A percentile compares a stretch with the other conserved stretches of the same genome.
Conservation (phyloP, 352 stramenopile species). For the Phytophthora citricola region DNA sequence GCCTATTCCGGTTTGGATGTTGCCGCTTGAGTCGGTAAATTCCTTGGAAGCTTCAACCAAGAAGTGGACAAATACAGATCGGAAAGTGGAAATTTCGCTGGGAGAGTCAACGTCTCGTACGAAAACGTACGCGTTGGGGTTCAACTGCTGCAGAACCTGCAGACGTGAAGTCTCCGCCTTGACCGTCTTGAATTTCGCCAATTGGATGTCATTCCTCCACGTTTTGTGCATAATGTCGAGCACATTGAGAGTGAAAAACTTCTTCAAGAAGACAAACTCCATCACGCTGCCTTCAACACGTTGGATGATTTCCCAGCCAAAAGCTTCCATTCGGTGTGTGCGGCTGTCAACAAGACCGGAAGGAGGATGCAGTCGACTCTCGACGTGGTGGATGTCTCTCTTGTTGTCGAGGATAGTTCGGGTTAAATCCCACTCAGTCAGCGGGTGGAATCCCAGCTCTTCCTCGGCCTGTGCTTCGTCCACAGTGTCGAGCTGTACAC, state of each 20-base stretch:
- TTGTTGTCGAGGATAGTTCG: conserved; percentile 38
- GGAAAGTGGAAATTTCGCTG: conserved; percentile 34
- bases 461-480: conserved; percentile 27
- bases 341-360: conserved; percentile 1
- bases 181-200: conserved; percentile 39
- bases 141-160: conserved; percentile 39
- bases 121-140: conserved; percentile 36
- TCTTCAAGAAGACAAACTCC: conserved; percentile 46
- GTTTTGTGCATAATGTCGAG: conserved; percentile 40
- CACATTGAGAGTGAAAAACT: conserved; percentile 36
- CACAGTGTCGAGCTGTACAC: conserved; percentile 12
- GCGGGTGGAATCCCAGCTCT: conserved; percentile 34
- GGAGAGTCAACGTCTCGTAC: conserved; percentile 41
- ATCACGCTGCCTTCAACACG: conserved; percentile 35
- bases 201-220: conserved; percentile 37
- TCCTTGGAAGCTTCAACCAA: conserved; percentile 32
- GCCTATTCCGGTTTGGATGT: conserved; percentile 14
- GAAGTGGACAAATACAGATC: conserved; percentile 43
- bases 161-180: conserved; percentile 41
- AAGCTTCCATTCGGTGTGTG: conserved; percentile 27
- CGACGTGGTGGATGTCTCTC: conserved; percentile 22
- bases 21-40: background rate
- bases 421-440: conserved; percentile 36
- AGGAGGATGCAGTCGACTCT: conserved; percentile 22
- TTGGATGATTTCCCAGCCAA: conserved; percentile 42